phyloP scores from a whole-genome alignment of 192 early-diverging fungal species.

The Umbelopsis vinacea region DNA sequence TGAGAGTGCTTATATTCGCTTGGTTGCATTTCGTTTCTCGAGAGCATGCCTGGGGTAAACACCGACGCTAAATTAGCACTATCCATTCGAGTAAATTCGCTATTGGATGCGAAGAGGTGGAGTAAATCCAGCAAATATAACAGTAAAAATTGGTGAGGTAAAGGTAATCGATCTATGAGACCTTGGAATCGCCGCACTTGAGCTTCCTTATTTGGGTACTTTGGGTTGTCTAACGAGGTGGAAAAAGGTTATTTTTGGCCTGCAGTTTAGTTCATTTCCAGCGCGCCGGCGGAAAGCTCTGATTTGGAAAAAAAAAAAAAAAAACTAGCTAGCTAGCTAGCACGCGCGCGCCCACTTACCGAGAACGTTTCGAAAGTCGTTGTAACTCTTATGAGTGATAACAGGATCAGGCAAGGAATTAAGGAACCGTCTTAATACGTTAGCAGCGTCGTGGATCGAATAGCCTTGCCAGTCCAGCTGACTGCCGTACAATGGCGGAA shows the following conservation, averaged over 20 bases:
- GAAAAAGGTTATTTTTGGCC: constrained; percentile 7
- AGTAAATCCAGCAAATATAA: constrained; percentile 73
- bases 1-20: constrained; percentile 76
- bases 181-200: constrained; percentile 51
- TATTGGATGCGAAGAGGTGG: constrained; percentile 50
- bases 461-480: constrained; percentile 68
- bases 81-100: constrained; percentile 70
- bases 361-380: constrained; percentile 65
- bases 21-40: constrained; percentile 68
- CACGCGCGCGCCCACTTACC: constrained; percentile 33
- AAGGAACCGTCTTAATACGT: constrained; percentile 71
- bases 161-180: constrained; percentile 56
- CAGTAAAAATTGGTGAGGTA: constrained; percentile 64
- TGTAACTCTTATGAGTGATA: constrained; percentile 67
- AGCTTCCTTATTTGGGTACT: constrained; percentile 21
- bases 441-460: constrained; percentile 78
- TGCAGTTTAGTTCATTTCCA: neutral
- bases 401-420: constrained; percentile 77
- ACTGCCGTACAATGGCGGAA: constrained; percentile 65
- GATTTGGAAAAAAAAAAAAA: neutral
- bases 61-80: constrained; percentile 74
- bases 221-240: constrained; percentile 12
- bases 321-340: too few relatives aligned
- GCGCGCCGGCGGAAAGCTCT: neutral
- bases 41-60: constrained; percentile 73